Evolutionary conservation across 495 filamentous ascomycete species (phyloP).

Genomic region (Xylaria grammica): DNA sequence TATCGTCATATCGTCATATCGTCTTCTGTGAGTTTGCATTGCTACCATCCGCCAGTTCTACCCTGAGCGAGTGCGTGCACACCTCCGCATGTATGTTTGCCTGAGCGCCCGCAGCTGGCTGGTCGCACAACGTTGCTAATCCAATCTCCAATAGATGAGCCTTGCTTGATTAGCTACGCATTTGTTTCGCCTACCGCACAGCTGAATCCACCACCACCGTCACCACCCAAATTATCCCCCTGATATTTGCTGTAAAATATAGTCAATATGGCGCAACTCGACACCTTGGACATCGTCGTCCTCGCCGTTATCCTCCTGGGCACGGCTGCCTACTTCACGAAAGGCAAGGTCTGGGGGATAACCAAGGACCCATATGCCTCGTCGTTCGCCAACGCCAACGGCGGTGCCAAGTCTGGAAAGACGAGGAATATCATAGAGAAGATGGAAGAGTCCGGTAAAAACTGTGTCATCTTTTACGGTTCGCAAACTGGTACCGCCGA

Average conservation of each 20-base stretch:
- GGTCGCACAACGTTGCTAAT: slow-evolving; percentile 17
- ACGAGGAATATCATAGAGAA: slow-evolving; percentile 92
- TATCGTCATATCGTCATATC: no score
- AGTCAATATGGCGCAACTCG: slow-evolving; percentile 85
- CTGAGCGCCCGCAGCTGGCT: not conserved
- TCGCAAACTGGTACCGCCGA: slow-evolving; percentile 98
- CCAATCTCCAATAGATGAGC: not conserved
- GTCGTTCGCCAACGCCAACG: slow-evolving; percentile 69
- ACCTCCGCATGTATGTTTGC: not conserved
- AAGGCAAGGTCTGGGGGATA: slow-evolving; percentile 88
- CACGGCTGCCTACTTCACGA: slow-evolving; percentile 94
- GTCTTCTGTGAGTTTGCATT: slow-evolving; percentile 7
- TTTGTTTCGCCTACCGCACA: not conserved
- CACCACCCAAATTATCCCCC: not conserved
- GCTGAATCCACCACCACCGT: not conserved
- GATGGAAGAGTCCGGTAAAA: slow-evolving; percentile 94
- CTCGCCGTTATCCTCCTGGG: slow-evolving; percentile 82
- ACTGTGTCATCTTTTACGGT: slow-evolving; percentile 97
- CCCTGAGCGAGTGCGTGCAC: not conserved
- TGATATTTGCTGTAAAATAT: not conserved
- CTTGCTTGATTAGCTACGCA: not conserved
- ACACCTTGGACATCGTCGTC: slow-evolving; percentile 92
- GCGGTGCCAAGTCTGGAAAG: slow-evolving; percentile 80
- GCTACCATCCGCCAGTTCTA: not conserved
- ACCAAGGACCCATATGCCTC: slow-evolving; percentile 86